phyloP scores from a whole-genome alignment of 768 basidiomycete genomes.

The Pulveroboletus sp. region DNA sequence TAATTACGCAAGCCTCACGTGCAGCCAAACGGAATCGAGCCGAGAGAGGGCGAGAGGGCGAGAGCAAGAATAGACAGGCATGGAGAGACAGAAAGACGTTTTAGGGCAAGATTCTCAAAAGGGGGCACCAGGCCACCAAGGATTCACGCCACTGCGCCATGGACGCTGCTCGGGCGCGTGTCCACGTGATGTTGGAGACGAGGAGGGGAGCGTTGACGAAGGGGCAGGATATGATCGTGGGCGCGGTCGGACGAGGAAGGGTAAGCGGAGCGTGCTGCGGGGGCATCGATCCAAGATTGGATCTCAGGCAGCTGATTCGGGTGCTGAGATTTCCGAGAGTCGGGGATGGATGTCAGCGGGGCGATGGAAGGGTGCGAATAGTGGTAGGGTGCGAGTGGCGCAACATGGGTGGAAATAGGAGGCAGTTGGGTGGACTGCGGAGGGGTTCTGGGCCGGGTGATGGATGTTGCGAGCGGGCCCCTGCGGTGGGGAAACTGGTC shows the following conservation, averaged over 20 bases:
- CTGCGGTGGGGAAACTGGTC: constrained; percentile 82
- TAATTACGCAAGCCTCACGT: constrained; percentile 18
- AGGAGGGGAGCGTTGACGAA: constrained; percentile 32
- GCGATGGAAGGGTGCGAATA: constrained; percentile 54
- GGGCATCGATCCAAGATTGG: constrained; percentile 44
- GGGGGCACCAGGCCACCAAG: constrained; percentile 20
- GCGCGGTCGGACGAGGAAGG: constrained; percentile 29
- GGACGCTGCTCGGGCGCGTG: constrained; percentile 28
- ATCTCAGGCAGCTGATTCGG: constrained; percentile 44
- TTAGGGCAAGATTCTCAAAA: constrained; percentile 2
- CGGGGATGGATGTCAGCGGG: constrained; percentile 39
- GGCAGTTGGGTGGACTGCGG: constrained; percentile 44
- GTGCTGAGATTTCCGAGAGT: constrained; percentile 32
- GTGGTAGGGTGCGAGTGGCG: constrained; percentile 44
- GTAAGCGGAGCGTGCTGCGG: constrained; percentile 27
- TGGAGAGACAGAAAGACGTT: constrained; percentile 2
- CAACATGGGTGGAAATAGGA: constrained; percentile 42
- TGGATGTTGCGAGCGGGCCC: constrained; percentile 57
- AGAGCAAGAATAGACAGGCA: constrained; percentile 11
- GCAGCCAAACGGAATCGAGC: constrained; percentile 18
- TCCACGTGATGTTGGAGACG: constrained; percentile 34
- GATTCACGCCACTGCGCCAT: constrained; percentile 31
- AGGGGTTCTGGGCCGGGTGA: constrained; percentile 48
- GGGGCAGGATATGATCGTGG: constrained; percentile 29
- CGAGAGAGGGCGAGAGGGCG: constrained; percentile 18